phyloP scores from a whole-genome alignment of 768 basidiomycete genomes.

The Russula sp. region DNA sequence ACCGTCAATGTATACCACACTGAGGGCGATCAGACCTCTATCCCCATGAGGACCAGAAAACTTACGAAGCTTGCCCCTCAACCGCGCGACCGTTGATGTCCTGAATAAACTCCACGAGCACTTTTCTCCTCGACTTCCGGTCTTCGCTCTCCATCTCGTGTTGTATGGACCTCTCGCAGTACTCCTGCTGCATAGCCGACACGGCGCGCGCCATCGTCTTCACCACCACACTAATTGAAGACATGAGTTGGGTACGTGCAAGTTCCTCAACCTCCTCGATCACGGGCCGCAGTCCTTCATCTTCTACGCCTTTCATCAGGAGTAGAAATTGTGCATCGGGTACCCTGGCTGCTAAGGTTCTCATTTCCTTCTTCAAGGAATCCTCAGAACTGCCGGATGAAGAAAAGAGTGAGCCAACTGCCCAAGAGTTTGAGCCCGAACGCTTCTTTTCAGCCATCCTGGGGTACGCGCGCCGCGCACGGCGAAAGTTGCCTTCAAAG shows the following conservation, averaged over 20 bases:
- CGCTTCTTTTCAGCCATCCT: neutral
- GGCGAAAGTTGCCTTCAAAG: slow-evolving; percentile 6
- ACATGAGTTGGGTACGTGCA: slow-evolving; percentile 6
- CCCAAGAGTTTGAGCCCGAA: neutral
- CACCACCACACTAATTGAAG: neutral
- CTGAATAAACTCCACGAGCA: slow-evolving; percentile 4
- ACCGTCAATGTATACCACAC: neutral
- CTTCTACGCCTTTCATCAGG: neutral
- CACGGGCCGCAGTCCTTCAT: neutral
- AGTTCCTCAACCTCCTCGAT: neutral
- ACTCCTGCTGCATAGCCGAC: slow-evolving; percentile 8
- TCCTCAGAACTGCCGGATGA: neutral
- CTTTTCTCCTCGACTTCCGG: neutral
- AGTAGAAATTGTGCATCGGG: slow-evolving; percentile 12
- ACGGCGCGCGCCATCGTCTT: slow-evolving; percentile 3
- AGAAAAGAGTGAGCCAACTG: neutral
- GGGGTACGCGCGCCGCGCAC: neutral
- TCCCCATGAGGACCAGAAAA: neutral
- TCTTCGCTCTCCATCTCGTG: slow-evolving; percentile 6
- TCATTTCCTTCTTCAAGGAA: slow-evolving; percentile 5
- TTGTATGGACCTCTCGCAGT: slow-evolving; percentile 4
- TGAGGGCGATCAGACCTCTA: neutral
- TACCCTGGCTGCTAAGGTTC: neutral
- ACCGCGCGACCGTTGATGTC: neutral
- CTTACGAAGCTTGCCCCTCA: slow-evolving; percentile 4